Evolutionary conservation across 495 filamentous ascomycete genomes (phyloP), one percentile per base, ranked within the genome.

Genomic region (Xanthoparmelia taractica): DNA sequence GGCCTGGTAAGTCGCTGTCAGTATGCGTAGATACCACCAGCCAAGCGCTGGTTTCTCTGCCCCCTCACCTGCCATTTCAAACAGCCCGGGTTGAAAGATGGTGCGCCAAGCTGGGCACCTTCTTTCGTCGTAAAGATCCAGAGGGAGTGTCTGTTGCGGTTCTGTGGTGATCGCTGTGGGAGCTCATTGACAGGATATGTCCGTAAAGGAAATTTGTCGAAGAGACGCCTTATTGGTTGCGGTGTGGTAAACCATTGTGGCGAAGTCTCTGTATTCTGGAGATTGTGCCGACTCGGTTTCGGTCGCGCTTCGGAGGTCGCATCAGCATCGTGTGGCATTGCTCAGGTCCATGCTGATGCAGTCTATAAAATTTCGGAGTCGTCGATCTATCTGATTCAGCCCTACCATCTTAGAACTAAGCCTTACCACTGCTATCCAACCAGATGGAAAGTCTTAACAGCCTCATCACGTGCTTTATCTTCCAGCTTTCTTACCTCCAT

Each of bases 61-160:
- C 20, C 23, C 15, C 63, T 48, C 70, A 92, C 93, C 87, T 97
- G 94, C 92, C 91, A 97, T 76, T 93, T 96, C 66, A 98, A 79
- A 79, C 94, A 98, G 67, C 83, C 84, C 5, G 94, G 94, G 75
- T 97, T 97, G 77, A 89, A 96, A 57, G 89, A 93, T 27, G 91
- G 90, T 31, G 78, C 73, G 17, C 86, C 87, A 38, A 69, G 67
- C 33, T 73, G 70, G 27, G 87, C 91, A 64, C 86, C 88, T 33
- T 79, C 74, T 1, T 85, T 80, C 17, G 84, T 84, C 57, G 82
- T 82, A 74, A 96, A 97, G 38, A 96, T 77, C 71, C 92, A 92
- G 20, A 98, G 78, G 40, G 82, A 82, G 65, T 87, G 78, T 61
- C 77, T 70, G n/a, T 77, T 66, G 38, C 75, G 73, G 31, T 73